Evolutionary conservation across 257 asterid genomes (phyloP), one percentile per base, ranked within the genome.

Genomic region (Solanum chiquidenum): DNA sequence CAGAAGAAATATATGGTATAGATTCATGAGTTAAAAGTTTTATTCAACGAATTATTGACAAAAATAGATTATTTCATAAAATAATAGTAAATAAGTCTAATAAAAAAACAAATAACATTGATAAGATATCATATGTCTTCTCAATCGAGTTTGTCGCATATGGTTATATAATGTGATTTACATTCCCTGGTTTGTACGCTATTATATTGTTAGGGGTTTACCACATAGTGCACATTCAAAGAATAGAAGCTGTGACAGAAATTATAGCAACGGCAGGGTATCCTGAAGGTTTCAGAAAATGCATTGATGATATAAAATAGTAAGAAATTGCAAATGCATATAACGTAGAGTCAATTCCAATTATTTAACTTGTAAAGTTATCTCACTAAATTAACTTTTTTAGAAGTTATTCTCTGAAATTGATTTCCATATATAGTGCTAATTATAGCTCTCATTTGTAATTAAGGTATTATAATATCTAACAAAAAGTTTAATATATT

Each of bases 271-370:
- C 0, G 0, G 14, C 49, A 42, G 2, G 2, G 0, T 42, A 42
- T 42, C 5, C 2, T 42, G 5, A 42, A 42, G 49, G 0, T 42
- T 42, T 44, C 0, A 0, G 12, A 12, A 0, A 46, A 12, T 0
- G 7, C 58, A 49, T 52, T 52, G 9, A 16, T 52, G 1, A 52
- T 52, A 52, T 16, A 14, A 16, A 52, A 52, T 52, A 40, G 40
- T 37, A 52, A 52, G 3, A 52, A 55, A 55, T 55, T 7, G 31
- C 13, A 23, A 60, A 4, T 23, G 7, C 29, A 23, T 60, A 9
- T 23, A 60, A 9, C 5, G 13, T 23, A 62, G 6, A 62, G 69
- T 60, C 69, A 23, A 23, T 60, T 9, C 68, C 1, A 1, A 9
- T 60, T 60, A 60, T 60, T 62, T 31, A 23, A 62, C 6, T 4